Evolutionary conservation across 306 rosid species (phyloP), one percentile per base, ranked within the genome.

Genomic region (Clitoria ternatea): DNA sequence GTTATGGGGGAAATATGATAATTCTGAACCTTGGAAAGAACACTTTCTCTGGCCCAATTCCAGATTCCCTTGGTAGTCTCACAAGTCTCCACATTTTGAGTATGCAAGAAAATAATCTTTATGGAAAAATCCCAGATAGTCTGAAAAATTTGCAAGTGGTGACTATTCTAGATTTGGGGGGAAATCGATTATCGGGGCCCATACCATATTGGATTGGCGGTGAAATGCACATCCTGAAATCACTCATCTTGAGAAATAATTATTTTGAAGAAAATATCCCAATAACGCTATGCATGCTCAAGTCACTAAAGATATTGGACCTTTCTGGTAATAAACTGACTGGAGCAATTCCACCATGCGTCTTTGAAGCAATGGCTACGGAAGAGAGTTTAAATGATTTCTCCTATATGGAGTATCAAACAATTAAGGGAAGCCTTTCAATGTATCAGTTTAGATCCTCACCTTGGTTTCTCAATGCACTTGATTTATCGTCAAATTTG

Each of bases 201-300:
- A 61, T 77, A 72, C 85, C 82, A 10, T 3, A 6, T 5, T 81
- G 80, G 85, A 65, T 81, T 17, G 79, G 85, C 22, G 23, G 22
- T 0, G 29, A 26, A 0, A 4, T 67, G 55, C 14, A 0, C 2
- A 12, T 19, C 17, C 36, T 77, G 4, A 4, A 24, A 29, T 1
- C 2, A 1, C 60, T 81, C 2, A 0, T 3, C n/a, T 47, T 76
- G 29, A 0, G 35, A 1, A 6, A 12, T 4, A 77, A 81, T 52
- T 10, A 0, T 0, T 32, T 81, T 6, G 17, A 33, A 13, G 82
- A 45, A 29, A 24, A 18, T 18, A 49, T 81, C 4, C 85, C 82
- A 7, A 17, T 2, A 14, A 14, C 6, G 0, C 13, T 81, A 2
- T 81, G 82, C 44, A 57, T 4, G 19, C 60, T 81, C 11, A 15